Conservation (phyloP, 495 filamentous ascomycete genomes). For the Podospora conica region DNA sequence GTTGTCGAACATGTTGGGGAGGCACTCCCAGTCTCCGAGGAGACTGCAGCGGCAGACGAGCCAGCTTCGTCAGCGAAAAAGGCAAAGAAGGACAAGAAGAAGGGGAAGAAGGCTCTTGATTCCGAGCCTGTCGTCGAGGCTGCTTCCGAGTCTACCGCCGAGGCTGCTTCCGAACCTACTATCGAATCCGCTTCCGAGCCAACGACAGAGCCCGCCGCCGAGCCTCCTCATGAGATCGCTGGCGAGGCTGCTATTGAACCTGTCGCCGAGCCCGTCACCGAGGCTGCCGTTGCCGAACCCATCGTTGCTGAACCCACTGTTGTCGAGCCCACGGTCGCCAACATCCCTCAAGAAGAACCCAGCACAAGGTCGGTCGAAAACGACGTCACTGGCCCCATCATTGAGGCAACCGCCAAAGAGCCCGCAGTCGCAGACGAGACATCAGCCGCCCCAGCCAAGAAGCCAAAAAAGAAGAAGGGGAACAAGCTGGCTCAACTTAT, state of each 20-base stretch:
- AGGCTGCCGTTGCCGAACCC: neutral
- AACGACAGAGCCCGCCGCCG: neutral
- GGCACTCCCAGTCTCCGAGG: neutral
- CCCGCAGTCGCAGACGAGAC: neutral
- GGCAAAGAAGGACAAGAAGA: neutral
- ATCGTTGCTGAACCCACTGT: neutral
- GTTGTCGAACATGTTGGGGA: neutral
- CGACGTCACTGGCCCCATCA: neutral
- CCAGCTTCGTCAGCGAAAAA: neutral
- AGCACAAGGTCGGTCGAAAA: neutral
- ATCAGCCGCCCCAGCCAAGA: slow-evolving; percentile 16
- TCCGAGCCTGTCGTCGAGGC: neutral
- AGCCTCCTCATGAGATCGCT: too few relatives aligned
- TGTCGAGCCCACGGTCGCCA: neutral
- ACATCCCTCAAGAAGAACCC: neutral
- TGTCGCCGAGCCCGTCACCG: neutral
- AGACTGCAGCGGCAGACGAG: neutral
- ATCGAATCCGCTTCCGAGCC: too few relatives aligned
- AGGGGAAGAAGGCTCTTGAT: neutral
- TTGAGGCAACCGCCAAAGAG: neutral
- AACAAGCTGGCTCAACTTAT: slow-evolving; percentile 13
- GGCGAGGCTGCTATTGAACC: neutral
- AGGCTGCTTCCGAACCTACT: neutral
- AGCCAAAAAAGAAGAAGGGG: slow-evolving; percentile 28
- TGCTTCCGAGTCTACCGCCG: neutral